phyloP scores from a whole-genome alignment of 1,139 yeast species.

The Magnusiomyces ingens region DNA sequence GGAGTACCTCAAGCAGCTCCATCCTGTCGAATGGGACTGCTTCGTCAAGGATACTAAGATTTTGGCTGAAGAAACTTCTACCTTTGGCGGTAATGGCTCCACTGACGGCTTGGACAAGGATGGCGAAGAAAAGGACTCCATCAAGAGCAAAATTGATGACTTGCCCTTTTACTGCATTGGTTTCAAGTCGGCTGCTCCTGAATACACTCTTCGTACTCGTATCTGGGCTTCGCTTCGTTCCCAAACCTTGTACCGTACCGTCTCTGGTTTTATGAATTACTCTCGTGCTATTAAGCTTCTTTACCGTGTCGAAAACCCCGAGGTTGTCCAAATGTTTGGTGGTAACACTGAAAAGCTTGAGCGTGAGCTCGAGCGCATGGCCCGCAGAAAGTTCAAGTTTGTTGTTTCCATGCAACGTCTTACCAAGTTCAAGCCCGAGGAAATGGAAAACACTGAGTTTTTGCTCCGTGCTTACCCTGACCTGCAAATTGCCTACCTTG shows the following conservation, averaged over 20 bases:
- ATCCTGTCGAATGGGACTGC: conserved; percentile 99
- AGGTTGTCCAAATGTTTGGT: conserved; percentile 95
- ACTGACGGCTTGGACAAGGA: conserved; percentile 47
- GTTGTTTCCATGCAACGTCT: conserved; percentile 98
- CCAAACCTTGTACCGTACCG: conserved; percentile 96
- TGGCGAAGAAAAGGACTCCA: conserved; percentile 49
- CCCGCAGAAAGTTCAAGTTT: conserved; percentile 97
- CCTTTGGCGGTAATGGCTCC: conserved; percentile 22
- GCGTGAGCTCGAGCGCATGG: conserved; percentile 97
- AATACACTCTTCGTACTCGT: conserved; percentile 94
- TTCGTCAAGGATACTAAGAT: conserved; percentile 98
- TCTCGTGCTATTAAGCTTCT: conserved; percentile 95
- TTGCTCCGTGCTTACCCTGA: conserved; percentile 98
- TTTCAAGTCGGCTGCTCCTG: conserved; percentile 99
- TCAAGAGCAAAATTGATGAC: conserved; percentile 90
- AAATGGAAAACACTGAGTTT: conserved; percentile 96
- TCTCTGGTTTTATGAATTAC: conserved; percentile 98
- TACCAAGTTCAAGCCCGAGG: conserved; percentile 94
- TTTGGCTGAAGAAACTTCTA: conserved; percentile 75
- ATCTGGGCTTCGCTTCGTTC: conserved; percentile 99
- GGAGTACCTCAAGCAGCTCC: conserved; percentile 94
- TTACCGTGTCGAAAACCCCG: conserved; percentile 98
- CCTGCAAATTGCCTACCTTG: conserved; percentile 94
- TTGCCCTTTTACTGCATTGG: conserved; percentile 98
- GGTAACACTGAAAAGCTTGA: conserved; percentile 95